Evolutionary conservation across 2,329 filamentous ascomycete genomes (phyloP).

Genomic region (Cercospora zeina): DNA sequence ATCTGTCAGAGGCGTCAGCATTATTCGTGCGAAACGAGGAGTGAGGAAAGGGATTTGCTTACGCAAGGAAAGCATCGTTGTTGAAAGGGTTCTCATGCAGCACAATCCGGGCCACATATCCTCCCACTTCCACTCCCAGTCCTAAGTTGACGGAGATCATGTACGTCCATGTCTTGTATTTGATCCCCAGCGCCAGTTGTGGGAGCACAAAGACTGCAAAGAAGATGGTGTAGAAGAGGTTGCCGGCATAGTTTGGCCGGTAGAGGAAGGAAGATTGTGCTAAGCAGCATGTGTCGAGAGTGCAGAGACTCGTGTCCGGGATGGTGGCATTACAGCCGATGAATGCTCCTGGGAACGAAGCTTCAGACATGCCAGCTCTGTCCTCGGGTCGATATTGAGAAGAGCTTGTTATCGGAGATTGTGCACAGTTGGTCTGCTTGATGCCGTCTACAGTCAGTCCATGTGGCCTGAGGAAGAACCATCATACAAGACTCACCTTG

Average conservation of each 20-base stretch:
- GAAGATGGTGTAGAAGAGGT: constrained; percentile 53
- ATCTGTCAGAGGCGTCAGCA: constrained; percentile 40
- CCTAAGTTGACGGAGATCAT: constrained; percentile 52
- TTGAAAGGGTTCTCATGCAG: constrained; percentile 57
- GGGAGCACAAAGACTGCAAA: constrained; percentile 53
- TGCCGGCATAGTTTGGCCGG: constrained; percentile 48
- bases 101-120: constrained; percentile 58
- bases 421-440: not conserved
- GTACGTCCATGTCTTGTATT: constrained; percentile 58
- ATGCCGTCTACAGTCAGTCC: not conserved
- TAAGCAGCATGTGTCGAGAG: constrained; percentile 37
- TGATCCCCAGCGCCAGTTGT: constrained; percentile 53
- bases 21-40: not conserved
- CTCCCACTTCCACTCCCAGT: constrained; percentile 54
- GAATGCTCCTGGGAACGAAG: constrained; percentile 2
- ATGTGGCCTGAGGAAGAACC: not conserved
- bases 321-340: constrained; percentile 30
- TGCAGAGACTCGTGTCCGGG: constrained; percentile 28
- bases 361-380: not conserved
- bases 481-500: not conserved
- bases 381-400: not conserved
- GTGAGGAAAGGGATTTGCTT: constrained; percentile 30
- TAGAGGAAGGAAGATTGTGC: constrained; percentile 53
- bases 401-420: not conserved
- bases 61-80: constrained; percentile 53